Evolutionary conservation across 495 filamentous ascomycete species (phyloP).

Genomic region (Penicillium antarcticum): DNA sequence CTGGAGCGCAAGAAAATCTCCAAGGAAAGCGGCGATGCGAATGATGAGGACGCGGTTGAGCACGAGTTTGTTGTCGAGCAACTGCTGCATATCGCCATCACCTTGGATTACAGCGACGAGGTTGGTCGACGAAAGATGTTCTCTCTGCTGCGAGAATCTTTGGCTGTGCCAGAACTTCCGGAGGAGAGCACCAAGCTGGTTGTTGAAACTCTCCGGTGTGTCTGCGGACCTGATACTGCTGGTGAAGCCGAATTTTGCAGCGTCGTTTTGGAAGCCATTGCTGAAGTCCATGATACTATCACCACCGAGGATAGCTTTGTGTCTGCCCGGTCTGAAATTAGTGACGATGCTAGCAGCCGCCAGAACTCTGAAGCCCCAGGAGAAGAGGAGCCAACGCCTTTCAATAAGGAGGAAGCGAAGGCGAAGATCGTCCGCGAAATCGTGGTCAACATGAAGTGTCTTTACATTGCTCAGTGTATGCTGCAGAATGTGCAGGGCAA

Average conservation of each 20-base stretch:
- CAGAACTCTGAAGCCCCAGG: conserved; percentile 42
- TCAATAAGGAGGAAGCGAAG: conserved; percentile 71
- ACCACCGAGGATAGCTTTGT: conserved; percentile 83
- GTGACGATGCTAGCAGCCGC: conserved; percentile 51
- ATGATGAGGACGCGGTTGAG: conserved; percentile 77
- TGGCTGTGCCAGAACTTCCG: conserved; percentile 83
- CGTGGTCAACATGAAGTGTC: conserved; percentile 95
- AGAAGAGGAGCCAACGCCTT: conserved; percentile 41
- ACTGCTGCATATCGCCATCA: conserved; percentile 85
- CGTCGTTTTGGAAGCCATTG: conserved; percentile 86
- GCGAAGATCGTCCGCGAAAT: conserved; percentile 83
- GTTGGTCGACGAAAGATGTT: conserved; percentile 95
- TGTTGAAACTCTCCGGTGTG: conserved; percentile 74
- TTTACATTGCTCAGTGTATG: conserved; percentile 97
- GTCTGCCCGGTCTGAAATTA: conserved; percentile 81
- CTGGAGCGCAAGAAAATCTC: conserved; percentile 62
- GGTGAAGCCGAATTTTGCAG: conserved; percentile 93
- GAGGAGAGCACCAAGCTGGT: conserved; percentile 89
- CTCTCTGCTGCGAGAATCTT: conserved; percentile 73
- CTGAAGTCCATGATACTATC: conserved; percentile 93
- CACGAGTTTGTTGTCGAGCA: conserved; percentile 95
- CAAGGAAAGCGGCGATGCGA: conserved; percentile 55
- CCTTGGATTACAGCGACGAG: conserved; percentile 92
- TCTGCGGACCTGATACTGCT: conserved; percentile 71
- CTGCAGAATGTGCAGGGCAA: conserved; percentile 83